These are phyloP conservation scores for Penicillium riverlandense DNA, from an alignment of 495 filamentous ascomycete species.

Conservation along the genomic window DNA sequence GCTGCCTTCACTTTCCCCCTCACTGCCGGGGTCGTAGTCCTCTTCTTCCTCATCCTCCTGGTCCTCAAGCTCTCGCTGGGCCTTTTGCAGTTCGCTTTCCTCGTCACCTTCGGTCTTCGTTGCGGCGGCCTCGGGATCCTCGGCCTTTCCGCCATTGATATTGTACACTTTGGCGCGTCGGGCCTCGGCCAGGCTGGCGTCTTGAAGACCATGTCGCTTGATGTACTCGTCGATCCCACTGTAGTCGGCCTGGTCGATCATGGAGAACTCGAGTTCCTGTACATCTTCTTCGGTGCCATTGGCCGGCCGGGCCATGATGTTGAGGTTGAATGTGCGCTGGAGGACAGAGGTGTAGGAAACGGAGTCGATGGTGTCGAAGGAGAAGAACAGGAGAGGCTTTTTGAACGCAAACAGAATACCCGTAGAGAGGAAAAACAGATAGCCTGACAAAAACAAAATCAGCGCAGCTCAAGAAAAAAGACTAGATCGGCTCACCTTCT, in stretches of 20 bases:
- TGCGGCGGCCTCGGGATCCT: conserved; percentile 28
- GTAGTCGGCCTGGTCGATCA: conserved; percentile 83
- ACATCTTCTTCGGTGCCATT: conserved; percentile 37
- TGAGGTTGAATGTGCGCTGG: conserved; percentile 90
- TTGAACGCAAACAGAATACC: conserved; percentile 95
- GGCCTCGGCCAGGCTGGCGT: conserved; percentile 85
- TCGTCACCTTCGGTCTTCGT: conserved; percentile 34
- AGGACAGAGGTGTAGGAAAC: conserved; percentile 86
- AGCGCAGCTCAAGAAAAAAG: background rate
- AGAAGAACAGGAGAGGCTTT: conserved; percentile 84
- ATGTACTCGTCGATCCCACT: conserved; percentile 80
- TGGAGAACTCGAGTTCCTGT: conserved; percentile 74
- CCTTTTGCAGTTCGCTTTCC: conserved; percentile 59
- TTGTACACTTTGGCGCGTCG: conserved; percentile 75
- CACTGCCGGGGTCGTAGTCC: conserved; percentile 79
- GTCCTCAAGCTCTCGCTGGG: conserved; percentile 55
- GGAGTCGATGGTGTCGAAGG: conserved; percentile 68
- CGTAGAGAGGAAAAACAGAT: conserved; percentile 76
- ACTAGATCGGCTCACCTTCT: conserved; percentile 50
- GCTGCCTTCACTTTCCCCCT: conserved; percentile 63
- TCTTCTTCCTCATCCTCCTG: conserved; percentile 80
- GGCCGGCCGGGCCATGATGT: conserved; percentile 50
- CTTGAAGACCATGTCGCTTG: conserved; percentile 71
- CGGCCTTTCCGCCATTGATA: conserved; percentile 48
- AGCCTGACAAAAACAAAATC: conserved; percentile 43